Evolutionary conservation across 2,329 filamentous ascomycete genomes (phyloP).

Genomic region (Beauveria brongniartii): DNA sequence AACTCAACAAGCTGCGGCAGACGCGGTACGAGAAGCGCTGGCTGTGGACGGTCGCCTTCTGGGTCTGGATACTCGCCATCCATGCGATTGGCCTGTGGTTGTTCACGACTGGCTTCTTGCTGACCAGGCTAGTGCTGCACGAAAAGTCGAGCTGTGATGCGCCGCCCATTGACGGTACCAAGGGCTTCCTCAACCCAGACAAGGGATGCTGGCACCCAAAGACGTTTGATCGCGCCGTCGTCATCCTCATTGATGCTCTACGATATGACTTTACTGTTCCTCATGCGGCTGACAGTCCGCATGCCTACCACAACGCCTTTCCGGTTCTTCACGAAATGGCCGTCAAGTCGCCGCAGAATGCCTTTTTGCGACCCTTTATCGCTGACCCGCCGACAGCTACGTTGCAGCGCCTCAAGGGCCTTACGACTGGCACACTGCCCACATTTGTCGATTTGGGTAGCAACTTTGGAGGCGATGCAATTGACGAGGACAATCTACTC

Average conservation of each 20-base stretch:
- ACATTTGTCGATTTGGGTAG: slow-evolving; percentile 92
- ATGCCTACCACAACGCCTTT: slow-evolving; percentile 74
- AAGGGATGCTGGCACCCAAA: slow-evolving; percentile 94
- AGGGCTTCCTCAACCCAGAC: slow-evolving; percentile 35
- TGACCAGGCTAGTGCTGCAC: slow-evolving; percentile 75
- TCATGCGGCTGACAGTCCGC: slow-evolving; percentile 33
- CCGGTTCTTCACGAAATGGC: slow-evolving; percentile 82
- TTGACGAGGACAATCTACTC: slow-evolving; percentile 81
- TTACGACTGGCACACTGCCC: slow-evolving; percentile 90
- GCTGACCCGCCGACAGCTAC: slow-evolving; percentile 94
- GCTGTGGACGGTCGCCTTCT: slow-evolving; percentile 57
- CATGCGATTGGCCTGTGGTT: slow-evolving; percentile 79
- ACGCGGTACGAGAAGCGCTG: slow-evolving; percentile 43
- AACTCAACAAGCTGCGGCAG: slow-evolving; percentile 41
- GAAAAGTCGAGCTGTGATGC: slow-evolving; percentile 62
- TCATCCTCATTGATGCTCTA: slow-evolving; percentile 86
- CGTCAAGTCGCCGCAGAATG: slow-evolving; percentile 64
- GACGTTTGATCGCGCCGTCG: slow-evolving; percentile 82
- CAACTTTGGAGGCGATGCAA: slow-evolving; percentile 90
- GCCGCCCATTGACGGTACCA: slow-evolving; percentile 53
- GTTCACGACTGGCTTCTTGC: slow-evolving; percentile 90
- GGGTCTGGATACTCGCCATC: slow-evolving; percentile 61
- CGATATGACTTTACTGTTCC: slow-evolving; percentile 96
- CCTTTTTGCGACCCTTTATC: slow-evolving; percentile 89
- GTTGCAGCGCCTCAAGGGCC: slow-evolving; percentile 80